phyloP scores from a whole-genome alignment of 768 basidiomycete genomes.

The Pisolithus marmoratus region DNA sequence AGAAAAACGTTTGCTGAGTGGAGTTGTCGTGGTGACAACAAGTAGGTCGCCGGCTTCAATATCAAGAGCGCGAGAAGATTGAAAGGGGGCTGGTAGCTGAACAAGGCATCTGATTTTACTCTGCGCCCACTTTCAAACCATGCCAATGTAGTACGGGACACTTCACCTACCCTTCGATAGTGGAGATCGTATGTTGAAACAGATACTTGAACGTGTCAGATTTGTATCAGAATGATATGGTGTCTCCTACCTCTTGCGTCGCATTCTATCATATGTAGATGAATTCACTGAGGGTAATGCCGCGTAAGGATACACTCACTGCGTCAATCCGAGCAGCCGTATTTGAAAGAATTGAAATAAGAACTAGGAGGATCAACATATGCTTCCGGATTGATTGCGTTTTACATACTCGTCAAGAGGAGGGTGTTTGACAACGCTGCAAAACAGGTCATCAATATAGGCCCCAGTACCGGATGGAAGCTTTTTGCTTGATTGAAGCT shows the following conservation, averaged over 20 bases:
- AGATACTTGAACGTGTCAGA: slow-evolving; percentile 51
- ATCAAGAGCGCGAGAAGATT: slow-evolving; percentile 76
- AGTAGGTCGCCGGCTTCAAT: slow-evolving; percentile 72
- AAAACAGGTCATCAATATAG: slow-evolving; percentile 73
- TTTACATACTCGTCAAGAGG: slow-evolving; percentile 65
- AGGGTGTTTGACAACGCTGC: slow-evolving; percentile 77
- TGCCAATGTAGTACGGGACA: not conserved
- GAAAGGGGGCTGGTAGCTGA: slow-evolving; percentile 91
- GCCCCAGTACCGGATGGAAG: slow-evolving; percentile 69
- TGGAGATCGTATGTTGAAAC: slow-evolving; percentile 81
- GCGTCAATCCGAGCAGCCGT: slow-evolving; percentile 76
- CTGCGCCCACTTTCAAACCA: slow-evolving; percentile 30
- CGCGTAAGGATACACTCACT: slow-evolving; percentile 26
- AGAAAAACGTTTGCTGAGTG: slow-evolving; percentile 83
- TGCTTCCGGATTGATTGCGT: not conserved
- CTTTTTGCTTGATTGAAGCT: slow-evolving; percentile 50
- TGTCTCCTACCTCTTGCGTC: slow-evolving; percentile 44
- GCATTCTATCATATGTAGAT: slow-evolving; percentile 43
- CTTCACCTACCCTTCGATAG: slow-evolving; percentile 73
- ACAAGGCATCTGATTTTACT: slow-evolving; percentile 84
- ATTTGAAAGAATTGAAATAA: slow-evolving; percentile 89
- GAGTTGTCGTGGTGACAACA: slow-evolving; percentile 70
- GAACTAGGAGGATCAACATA: slow-evolving; percentile 31
- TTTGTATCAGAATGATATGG: not conserved
- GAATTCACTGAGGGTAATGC: not conserved